Conservation (phyloP, 352 stramenopile species). For the Aphanomyces euteiches region DNA sequence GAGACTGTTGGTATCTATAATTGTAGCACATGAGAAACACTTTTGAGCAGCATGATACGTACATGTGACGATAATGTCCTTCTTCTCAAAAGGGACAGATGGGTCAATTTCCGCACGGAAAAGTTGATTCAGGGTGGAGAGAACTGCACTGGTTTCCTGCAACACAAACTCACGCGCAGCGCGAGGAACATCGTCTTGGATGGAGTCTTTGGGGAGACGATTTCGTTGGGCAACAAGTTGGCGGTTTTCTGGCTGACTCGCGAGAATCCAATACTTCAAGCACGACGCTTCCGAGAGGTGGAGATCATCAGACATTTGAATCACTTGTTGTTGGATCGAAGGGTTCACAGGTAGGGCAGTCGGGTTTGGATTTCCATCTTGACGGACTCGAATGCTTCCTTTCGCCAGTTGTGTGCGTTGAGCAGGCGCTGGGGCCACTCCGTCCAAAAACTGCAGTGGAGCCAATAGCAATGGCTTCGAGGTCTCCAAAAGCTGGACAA, state of each 20-base stretch:
- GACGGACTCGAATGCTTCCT: conserved; percentile 18
- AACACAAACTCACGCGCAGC: conserved; percentile 71
- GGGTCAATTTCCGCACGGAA: conserved; percentile 60
- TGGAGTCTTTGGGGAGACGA: conserved; percentile 44
- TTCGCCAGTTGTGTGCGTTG: conserved; percentile 20
- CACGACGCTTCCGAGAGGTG: conserved; percentile 54
- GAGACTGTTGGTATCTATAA: conserved; percentile 58
- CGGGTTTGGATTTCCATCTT: neutral
- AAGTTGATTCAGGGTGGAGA: conserved; percentile 72
- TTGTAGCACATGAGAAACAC: neutral
- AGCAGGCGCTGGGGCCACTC: conserved; percentile 1
- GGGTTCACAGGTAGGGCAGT: conserved; percentile 61
- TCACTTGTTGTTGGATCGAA: conserved; percentile 77
- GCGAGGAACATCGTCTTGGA: conserved; percentile 55
- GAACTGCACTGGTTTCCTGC: conserved; percentile 69
- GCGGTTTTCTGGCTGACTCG: conserved; percentile 61
- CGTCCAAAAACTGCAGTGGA: conserved; percentile 14
- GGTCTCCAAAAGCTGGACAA: neutral
- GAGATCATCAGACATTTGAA: conserved; percentile 77
- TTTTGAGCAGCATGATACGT: neutral
- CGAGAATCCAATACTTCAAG: conserved; percentile 74
- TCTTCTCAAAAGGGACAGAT: conserved; percentile 13
- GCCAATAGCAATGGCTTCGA: conserved; percentile 13
- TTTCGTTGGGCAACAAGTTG: conserved; percentile 70
- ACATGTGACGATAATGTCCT: conserved; percentile 20